A percentile compares a stretch with the other conserved stretches of the same genome.
phyloP scores from a whole-genome alignment of 1,139 yeast species.

The Keqinozyma sinolaborantium region DNA sequence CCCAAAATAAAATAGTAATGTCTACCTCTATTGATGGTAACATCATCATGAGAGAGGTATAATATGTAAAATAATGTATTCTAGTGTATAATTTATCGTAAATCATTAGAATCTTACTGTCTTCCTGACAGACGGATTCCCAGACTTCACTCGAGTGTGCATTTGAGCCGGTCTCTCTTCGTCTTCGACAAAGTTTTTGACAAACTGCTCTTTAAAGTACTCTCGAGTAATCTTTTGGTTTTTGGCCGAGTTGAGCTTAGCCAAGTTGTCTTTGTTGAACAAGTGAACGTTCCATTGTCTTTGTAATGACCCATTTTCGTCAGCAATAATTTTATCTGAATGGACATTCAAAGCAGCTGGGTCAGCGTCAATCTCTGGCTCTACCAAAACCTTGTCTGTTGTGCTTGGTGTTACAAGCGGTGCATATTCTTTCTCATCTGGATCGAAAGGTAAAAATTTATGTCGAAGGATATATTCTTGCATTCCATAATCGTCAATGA shows the following conservation, averaged over 20 bases:
- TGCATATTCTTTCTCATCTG: slow-evolving; percentile 24
- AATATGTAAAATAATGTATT: slow-evolving; percentile 3
- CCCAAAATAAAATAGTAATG: slow-evolving; percentile 30
- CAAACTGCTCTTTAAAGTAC: slow-evolving; percentile 19
- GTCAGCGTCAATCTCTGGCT: slow-evolving; percentile 8
- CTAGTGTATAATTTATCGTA: neutral
- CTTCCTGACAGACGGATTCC: slow-evolving; percentile 12
- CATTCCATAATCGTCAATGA: slow-evolving; percentile 56
- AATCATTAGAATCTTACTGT: slow-evolving; percentile 21
- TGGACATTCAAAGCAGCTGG: slow-evolving; percentile 24
- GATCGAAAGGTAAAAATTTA: slow-evolving; percentile 35
- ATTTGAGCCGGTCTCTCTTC: slow-evolving; percentile 9
- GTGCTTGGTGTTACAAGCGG: slow-evolving; percentile 19
- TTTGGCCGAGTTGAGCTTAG: slow-evolving; percentile 26
- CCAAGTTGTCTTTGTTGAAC: slow-evolving; percentile 41
- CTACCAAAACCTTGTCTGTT: slow-evolving; percentile 1
- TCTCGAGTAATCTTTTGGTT: slow-evolving; percentile 19
- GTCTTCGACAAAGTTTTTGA: slow-evolving; percentile 16
- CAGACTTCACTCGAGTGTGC: slow-evolving; percentile 1
- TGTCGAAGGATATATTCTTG: slow-evolving; percentile 52
- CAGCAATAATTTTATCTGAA: slow-evolving; percentile 8
- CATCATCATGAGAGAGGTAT: slow-evolving; percentile 39
- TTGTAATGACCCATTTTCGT: slow-evolving; percentile 2
- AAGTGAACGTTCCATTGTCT: slow-evolving; percentile 42
- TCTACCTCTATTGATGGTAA: slow-evolving; percentile 52